Base-by-base conservation (phyloP, 257 asterid species). In the Salvia miltiorrhiza region DNA sequence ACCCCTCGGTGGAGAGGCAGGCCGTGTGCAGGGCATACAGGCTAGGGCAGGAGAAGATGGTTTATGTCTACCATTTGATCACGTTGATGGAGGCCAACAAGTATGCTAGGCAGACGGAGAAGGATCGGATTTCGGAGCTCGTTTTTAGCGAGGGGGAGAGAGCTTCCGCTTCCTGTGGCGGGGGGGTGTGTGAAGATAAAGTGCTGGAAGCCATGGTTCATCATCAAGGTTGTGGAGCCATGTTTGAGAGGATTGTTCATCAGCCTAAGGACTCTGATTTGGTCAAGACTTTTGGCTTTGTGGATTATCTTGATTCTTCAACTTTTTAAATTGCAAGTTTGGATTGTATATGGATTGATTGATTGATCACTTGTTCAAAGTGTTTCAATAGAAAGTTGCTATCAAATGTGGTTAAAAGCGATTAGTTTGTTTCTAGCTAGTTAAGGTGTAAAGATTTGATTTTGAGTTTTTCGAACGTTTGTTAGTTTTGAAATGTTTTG, bases 1-100 rank as follows among this genome's bases (percentile, higher is more conserved):
- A 93, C 49, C 95, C 97, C 0, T 77, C 95, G 0, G 89, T 87
- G 0, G 83, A 87, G 53, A 76, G 84, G 53, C 97, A 90, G 74
- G 97, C 96, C 16, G 81, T 88, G 1, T 77, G 95, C 75, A 76
- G 97, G 11, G 97, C 97, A 2, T 87, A 90, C 65, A 79, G 95
- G 79, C 79, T 87, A 3, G 97, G 99, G 0, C 97, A 93, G 53
- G 84, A 81, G 50, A 88, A 78, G 65, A 13, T 78, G 17, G 96
- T 93, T 5, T 79, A 88, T 63, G 92, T 83, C 1, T 93, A 93
- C 68, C 91, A 80, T 43, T 44, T 90, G 78, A 74, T 91, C 61
- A 80, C 84, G 0, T 57, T 47, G 4, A 59, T 72, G 80, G 97
- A 93, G 84, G 61, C 77, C 35, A 70, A 59, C n/a, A 87, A 88